A percentile compares a stretch with the other conserved stretches of the same genome.
Evolutionary conservation across 768 basidiomycete genomes (phyloP).

Genomic region (Hemileccinum impolitum): DNA sequence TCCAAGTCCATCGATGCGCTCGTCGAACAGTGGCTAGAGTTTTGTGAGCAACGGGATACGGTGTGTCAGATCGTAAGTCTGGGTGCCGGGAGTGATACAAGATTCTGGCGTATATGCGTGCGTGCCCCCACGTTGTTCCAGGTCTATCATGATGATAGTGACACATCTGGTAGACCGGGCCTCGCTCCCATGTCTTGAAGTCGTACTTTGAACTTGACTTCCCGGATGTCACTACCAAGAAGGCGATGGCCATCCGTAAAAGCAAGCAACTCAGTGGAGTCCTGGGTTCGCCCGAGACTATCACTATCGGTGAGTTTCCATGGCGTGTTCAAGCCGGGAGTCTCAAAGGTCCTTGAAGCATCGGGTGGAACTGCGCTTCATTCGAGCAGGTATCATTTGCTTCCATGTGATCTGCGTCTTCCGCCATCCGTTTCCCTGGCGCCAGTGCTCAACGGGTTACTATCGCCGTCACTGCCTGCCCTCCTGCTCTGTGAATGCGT

Average conservation of each 20-base stretch:
- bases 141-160: slow-evolving; percentile 2
- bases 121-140: slow-evolving; percentile 24
- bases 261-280: slow-evolving; percentile 41
- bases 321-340: background rate
- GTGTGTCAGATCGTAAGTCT: slow-evolving; percentile 87
- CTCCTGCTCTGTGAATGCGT: slow-evolving; percentile 91
- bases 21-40: slow-evolving; percentile 60
- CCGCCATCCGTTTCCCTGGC: slow-evolving; percentile 49
- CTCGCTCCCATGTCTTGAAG: slow-evolving; percentile 44
- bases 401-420: slow-evolving; percentile 72
- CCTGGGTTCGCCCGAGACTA: slow-evolving; percentile 14
- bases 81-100: slow-evolving; percentile 93
- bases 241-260: slow-evolving; percentile 76
- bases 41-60: slow-evolving; percentile 40
- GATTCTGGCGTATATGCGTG: slow-evolving; percentile 90
- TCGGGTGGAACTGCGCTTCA: slow-evolving; percentile 43
- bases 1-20: slow-evolving; percentile 76
- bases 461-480: slow-evolving; percentile 67
- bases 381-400: slow-evolving; percentile 54
- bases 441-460: slow-evolving; percentile 31
- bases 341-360: background rate
- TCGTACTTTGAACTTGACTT: slow-evolving; percentile 91
- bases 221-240: slow-evolving; percentile 76
- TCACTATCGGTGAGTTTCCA: slow-evolving; percentile 11
- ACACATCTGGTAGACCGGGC: slow-evolving; percentile 53